Base-by-base conservation (phyloP, 139 green algal species). In the Chlorella sp. region DNA sequence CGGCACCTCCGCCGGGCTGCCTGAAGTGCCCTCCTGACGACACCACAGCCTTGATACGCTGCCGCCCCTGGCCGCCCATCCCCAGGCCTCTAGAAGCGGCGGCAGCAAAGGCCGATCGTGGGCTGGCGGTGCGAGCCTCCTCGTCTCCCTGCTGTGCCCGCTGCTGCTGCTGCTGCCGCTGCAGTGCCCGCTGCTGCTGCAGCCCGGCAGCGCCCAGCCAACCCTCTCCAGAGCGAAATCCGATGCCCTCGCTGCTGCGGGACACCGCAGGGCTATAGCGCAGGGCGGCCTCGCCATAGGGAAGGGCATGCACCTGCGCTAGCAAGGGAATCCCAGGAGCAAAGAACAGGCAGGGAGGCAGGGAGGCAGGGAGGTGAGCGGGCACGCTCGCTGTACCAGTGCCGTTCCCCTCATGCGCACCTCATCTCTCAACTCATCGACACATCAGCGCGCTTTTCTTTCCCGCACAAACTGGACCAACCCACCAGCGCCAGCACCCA, bases 1-100 rank as follows among this genome's bases (percentile, higher is more conserved):
- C 39, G 21, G 36, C 81, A 7, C 3, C n/a, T n/a, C n/a, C 81
- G 48, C 32, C 19, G 14, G 85, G 85, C 30, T 81, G 85, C 68
- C 32, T 14, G 32, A 81, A 88, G 2, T 42, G 40, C 22, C 85
- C 71, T 32, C 85, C 71, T 19, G 69, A 82, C 3, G 85, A 64
- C 0, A 89, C 22, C 16, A 89, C 42, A 3, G 48, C 71, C 71
- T 89, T 89, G 85, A 88, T 71, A 11, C 60, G 60, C 18, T n/a
- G 22, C 15, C 48, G 82, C 30, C 26, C 19, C 40, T 83, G 78
- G 40, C 40, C 39, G 19, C 2, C 14, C 2, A 57, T 5, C 48
- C 48, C 48, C 48, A 57, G 48, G 7, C 48, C 48, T 16, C 9
- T 5, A 57, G 48, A 57, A 16, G 80, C 80, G 12, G 48, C 80